Conservation (phyloP, 2,329 filamentous ascomycete species). For the Coniochaeta hoffmannii region DNA sequence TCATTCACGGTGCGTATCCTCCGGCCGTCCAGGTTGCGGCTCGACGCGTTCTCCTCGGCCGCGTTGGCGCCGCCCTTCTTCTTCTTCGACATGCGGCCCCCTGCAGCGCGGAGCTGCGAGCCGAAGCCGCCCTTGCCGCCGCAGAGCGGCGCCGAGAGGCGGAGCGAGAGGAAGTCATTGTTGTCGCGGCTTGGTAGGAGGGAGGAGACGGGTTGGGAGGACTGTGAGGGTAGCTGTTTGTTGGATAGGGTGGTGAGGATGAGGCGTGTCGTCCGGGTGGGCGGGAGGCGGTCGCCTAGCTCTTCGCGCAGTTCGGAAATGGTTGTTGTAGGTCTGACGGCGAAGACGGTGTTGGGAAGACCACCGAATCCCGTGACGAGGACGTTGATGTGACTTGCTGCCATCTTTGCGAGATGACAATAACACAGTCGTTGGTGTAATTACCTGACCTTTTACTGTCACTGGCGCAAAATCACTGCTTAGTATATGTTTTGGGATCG, state of each 20-base stretch:
- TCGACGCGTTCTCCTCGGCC: conserved; percentile 80
- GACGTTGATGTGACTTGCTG: conserved; percentile 60
- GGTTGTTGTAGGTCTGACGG: conserved; percentile 57
- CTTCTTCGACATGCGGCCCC: conserved; percentile 94
- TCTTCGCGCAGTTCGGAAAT: conserved; percentile 59
- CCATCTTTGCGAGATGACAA: conserved; percentile 35
- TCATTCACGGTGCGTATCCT: conserved; percentile 87
- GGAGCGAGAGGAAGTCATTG: conserved; percentile 72
- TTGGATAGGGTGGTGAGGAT: conserved; percentile 79
- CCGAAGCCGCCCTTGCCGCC: conserved; percentile 98
- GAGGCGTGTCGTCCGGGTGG: conserved; percentile 50
- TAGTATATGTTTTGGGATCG: no score
- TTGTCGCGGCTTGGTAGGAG: conserved; percentile 51
- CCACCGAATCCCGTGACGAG: conserved; percentile 80
- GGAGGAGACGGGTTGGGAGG: conserved; percentile 47
- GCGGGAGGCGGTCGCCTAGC: conserved; percentile 55
- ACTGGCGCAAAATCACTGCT: background rate
- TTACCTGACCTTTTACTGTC: no score
- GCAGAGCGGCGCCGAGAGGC: conserved; percentile 69
- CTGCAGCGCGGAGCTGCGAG: conserved; percentile 90
- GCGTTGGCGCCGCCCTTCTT: conserved; percentile 83
- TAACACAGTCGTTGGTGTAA: background rate
- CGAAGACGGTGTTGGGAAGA: conserved; percentile 72
- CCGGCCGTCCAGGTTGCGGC: conserved; percentile 86
- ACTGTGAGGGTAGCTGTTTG: conserved; percentile 53